Conservation (phyloP, 352 stramenopile species). For the Phytophthora nicotianae region DNA sequence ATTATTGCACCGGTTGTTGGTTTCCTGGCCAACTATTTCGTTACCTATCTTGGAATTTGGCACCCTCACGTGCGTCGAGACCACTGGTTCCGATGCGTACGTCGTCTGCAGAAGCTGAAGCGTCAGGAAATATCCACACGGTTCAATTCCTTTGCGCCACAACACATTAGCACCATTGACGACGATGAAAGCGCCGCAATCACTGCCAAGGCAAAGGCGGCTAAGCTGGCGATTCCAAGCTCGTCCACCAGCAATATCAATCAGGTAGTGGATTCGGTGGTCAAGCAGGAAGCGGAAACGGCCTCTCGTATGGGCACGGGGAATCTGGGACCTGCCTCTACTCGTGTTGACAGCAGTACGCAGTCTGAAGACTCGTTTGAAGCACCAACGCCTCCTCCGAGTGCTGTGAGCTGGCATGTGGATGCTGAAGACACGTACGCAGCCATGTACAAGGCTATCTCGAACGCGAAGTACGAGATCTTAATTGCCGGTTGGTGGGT, state of each 20-base stretch:
- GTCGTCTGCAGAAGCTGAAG: constrained; percentile 77
- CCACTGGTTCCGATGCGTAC: constrained; percentile 82
- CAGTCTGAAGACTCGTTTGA: constrained; percentile 66
- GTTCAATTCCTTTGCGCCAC: constrained; percentile 81
- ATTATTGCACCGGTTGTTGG: constrained; percentile 70
- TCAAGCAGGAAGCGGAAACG: constrained; percentile 38
- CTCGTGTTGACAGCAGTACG: constrained; percentile 58
- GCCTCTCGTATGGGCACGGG: constrained; percentile 28
- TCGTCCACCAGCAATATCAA: constrained; percentile 25
- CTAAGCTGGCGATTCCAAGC: constrained; percentile 17
- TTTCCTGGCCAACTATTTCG: constrained; percentile 78
- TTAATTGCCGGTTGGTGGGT: constrained; percentile 93
- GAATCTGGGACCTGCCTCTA: constrained; percentile 30
- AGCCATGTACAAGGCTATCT: constrained; percentile 89
- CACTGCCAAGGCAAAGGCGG: constrained; percentile 35
- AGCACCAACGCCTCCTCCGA: constrained; percentile 43
- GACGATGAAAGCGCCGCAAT: constrained; percentile 40
- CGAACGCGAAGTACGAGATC: constrained; percentile 87
- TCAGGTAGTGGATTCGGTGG: constrained; percentile 40
- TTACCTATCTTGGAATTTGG: constrained; percentile 82
- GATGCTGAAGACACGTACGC: constrained; percentile 88
- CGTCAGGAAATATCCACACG: constrained; percentile 71
- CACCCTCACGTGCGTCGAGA: constrained; percentile 85
- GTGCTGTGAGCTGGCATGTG: constrained; percentile 84
- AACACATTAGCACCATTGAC: constrained; percentile 53